Base-by-base conservation (phyloP, 2,329 filamentous ascomycete genomes). In the Sordariomycetes sp. region DNA sequence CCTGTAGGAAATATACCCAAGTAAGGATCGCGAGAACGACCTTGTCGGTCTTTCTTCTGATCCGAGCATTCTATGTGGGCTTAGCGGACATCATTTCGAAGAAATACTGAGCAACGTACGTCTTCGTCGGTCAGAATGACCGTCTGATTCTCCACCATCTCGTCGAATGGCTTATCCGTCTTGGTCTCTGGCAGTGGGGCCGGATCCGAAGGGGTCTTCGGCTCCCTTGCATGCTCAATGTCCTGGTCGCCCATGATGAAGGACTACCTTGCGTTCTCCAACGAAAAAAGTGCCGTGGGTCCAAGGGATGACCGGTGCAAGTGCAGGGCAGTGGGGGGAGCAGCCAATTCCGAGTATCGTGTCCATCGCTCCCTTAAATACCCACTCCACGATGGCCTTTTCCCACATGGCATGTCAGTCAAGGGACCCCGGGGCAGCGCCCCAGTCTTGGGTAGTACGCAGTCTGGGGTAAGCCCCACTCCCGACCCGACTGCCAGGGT, bases 1-100 rank as follows among this genome's bases (percentile, higher is more conserved):
- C 51, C 58, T 75, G 74, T 17, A 77, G 65, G 61, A 76, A 76
- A 63, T 77, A 77, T 7, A 76, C 73, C 74, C 73, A 76, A 51
- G 73, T 61, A 1, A 76, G 68, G 28, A 76, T 70, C 2, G 63
- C 58, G 0, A 83, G 69, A 55, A 84, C 79, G 28, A 70, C 70
- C 57, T 68, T 72, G 65, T 83, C 51, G 10, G 51, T 52, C 25
- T 52, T 52, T n/a, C 25, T 52, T 32, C 51, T n/a, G 25, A 52
- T 52, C 24, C 51, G 51, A n/a, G 13, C n/a, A 17, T 52, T 34
- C 51, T 52, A 22, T 2, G 20, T 20, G 4, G 45, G 2, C 25
- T 52, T 52, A 22, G 51, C 10, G 3, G 34, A 10, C n/a, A 15
- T 10, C 28, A 8, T 52, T 2, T 50, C 5, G 1, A 6, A 6